Base-by-base conservation (phyloP, 345 rosid species). In the Eutrema yunnanense region DNA sequence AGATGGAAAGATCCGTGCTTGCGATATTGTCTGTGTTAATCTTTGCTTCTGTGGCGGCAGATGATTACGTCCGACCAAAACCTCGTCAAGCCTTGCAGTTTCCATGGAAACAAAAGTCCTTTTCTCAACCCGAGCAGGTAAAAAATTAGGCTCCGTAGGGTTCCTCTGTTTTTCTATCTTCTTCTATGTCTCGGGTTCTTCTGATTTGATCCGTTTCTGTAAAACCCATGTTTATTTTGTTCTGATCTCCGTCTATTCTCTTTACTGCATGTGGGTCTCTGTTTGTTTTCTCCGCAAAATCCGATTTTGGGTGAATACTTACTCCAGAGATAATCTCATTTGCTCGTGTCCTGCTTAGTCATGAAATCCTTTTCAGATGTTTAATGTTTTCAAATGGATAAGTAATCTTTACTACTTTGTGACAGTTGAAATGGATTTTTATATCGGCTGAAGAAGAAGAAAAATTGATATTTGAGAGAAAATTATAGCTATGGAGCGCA, bases 41-140 rank as follows among this genome's bases (percentile, higher is more conserved):
- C 71, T 75, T 80, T 4, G 75, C 71, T 60, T 51, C 84, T 38
- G 86, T 73, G n/a, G 55, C 77, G 0, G 84, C 85, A 43, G 83
- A 79, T 58, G 85, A 85, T 1, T 92, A 92, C 58, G 51, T 85
- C 56, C 76, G 99, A 65, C 96, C 99, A 3, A 84, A 70, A 34
- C 96, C 96, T 77, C 96, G 99, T 19, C 66, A 87, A 70, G 81
- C 84, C 44, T 83, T 95, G 57, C 81, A 88, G 34, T 87, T 89
- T 19, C 84, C 93, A 69, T 84, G 88, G 98, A 65, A 67, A 30
- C 71, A 75, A 50, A 84, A 63, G 67, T 71, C 79, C 40, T 61
- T 90, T 50, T 80, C 89, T 51, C 72, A 57, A 73, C 92, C 99
- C 46, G 89, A 85, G 60, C 98, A 92, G 97, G 99, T 92, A 47